Percentiles rank a stretch among this genome's conserved stretches.
phyloP scores from a whole-genome alignment of 345 rosid genomes.

The Pelargonium nanum region DNA sequence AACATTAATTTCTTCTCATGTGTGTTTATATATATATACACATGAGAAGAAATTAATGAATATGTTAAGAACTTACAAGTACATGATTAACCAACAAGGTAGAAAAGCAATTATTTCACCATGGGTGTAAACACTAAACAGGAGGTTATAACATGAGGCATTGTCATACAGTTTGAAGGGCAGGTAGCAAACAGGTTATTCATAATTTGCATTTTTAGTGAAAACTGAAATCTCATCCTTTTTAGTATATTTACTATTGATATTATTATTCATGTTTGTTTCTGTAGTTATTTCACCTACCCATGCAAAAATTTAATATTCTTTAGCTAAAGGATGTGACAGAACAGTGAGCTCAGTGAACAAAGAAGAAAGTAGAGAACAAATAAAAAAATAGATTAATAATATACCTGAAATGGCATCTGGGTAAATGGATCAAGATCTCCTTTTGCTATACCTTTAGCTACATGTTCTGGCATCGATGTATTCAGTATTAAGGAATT shows the following conservation, averaged over 20 bases:
- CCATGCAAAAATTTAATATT: neutral
- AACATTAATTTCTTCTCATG: too few relatives aligned
- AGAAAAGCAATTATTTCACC: neutral
- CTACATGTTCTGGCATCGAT: slow-evolving; percentile 54
- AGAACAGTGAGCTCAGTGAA: neutral
- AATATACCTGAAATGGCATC: slow-evolving; percentile 60
- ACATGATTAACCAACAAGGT: neutral
- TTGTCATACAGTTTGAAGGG: too few relatives aligned
- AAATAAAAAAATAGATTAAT: slow-evolving; percentile 1
- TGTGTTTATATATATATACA: too few relatives aligned
- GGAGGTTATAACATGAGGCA: neutral
- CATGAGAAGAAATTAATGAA: too few relatives aligned
- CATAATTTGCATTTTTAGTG: too few relatives aligned
- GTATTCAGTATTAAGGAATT: slow-evolving; percentile 50
- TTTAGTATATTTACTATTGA: neutral
- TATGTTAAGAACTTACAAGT: too few relatives aligned
- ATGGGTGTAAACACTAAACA: too few relatives aligned
- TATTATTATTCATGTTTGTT: neutral
- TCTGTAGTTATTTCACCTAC: neutral
- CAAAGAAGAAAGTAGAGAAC: neutral
- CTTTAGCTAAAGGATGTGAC: neutral
- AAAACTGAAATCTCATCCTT: neutral
- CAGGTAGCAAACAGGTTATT: neutral
- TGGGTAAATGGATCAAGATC: slow-evolving; percentile 85
- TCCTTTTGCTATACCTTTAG: slow-evolving; percentile 78